Conservation (phyloP, 169 alveolate species). For the Plasmodium fragile region DNA sequence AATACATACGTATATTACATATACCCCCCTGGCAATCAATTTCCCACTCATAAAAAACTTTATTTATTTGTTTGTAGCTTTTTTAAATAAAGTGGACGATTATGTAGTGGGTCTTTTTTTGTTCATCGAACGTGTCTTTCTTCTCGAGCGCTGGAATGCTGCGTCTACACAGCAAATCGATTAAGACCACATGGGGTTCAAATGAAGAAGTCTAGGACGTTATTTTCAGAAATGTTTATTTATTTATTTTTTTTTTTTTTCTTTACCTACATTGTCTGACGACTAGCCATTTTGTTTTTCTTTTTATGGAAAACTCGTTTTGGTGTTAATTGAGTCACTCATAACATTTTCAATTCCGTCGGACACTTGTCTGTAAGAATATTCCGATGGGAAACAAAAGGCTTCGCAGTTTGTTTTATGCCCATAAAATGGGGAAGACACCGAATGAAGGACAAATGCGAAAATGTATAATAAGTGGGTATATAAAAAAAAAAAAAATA, state of each 20-base stretch:
- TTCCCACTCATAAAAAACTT: conserved; percentile 70
- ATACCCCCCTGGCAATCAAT: background rate
- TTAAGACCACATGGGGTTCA: background rate
- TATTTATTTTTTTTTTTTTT: background rate
- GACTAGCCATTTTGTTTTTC: background rate
- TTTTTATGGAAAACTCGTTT: background rate
- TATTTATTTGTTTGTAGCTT: conserved; percentile 21
- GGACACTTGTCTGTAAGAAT: background rate
- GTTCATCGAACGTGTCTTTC: background rate
- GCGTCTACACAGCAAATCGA: background rate
- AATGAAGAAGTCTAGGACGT: background rate
- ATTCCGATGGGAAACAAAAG: background rate
- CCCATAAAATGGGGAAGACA: background rate
- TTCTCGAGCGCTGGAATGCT: background rate
- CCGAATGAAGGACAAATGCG: background rate
- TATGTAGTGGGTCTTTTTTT: conserved; percentile 32
- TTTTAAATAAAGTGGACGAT: conserved; percentile 61
- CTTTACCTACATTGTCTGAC: background rate
- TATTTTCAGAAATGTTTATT: background rate
- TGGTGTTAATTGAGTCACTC: background rate
- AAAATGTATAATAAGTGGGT: background rate
- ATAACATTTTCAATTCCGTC: background rate
- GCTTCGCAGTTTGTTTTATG: background rate
- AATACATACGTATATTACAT: background rate
- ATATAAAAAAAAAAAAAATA: background rate